Percentiles rank a stretch among this genome's conserved stretches.
These are phyloP conservation scores for Xerocomellus chrysenteron DNA, from an alignment of 768 basidiomycete genomes.

Conservation along the genomic window DNA sequence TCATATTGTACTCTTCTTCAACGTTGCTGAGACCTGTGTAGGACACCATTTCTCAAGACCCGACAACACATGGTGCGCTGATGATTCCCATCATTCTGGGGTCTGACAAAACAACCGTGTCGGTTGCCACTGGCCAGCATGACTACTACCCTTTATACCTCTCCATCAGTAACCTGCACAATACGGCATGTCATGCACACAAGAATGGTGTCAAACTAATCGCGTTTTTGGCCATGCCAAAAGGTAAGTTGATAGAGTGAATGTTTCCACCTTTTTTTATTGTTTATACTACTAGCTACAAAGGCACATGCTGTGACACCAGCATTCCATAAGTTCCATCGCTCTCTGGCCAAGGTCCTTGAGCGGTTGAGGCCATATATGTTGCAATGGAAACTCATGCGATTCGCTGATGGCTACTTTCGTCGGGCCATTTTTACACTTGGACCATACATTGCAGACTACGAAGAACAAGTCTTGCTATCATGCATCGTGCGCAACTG, in stretches of 20 bases:
- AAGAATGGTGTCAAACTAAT: too few species aligned
- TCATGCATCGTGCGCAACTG: constrained; percentile 34
- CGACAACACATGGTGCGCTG: not conserved
- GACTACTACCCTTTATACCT: constrained; percentile 1
- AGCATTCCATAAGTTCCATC: not conserved
- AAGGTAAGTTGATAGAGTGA: too few species aligned
- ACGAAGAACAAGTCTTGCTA: constrained; percentile 38
- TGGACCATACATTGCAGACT: constrained; percentile 40
- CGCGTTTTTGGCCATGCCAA: too few species aligned
- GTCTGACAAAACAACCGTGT: not conserved
- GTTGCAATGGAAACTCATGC: not conserved
- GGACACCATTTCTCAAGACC: not conserved
- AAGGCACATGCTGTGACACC: not conserved
- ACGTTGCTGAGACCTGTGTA: not conserved
- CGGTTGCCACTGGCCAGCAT: not conserved
- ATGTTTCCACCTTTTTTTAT: too few species aligned
- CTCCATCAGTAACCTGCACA: too few species aligned
- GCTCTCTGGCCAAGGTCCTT: not conserved
- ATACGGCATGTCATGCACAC: too few species aligned
- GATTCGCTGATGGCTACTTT: not conserved
- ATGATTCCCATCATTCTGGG: not conserved
- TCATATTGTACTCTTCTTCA: not conserved
- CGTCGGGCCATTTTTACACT: not conserved
- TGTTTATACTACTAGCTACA: not conserved
- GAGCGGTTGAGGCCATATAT: not conserved